Percentiles rank a stretch among this genome's conserved stretches.
These are phyloP conservation scores for Juncus effusus DNA, from an alignment of 176 grass and related monocot genomes.

Conservation along the genomic window DNA sequence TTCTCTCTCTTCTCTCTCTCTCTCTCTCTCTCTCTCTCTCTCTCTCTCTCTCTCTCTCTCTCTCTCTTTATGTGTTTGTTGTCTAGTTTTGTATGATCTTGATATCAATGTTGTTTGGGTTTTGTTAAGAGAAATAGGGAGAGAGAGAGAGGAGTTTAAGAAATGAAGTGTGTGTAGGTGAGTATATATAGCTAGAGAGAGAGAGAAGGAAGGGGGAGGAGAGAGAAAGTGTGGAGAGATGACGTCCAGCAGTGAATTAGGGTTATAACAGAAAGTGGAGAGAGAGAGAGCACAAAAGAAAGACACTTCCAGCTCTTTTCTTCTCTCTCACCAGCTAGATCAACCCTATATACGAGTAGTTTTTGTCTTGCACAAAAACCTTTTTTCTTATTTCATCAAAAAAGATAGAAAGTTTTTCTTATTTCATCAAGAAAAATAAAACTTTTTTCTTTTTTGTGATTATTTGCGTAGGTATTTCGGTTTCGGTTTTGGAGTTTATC, in stretches of 20 bases:
- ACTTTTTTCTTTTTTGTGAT: too few species aligned
- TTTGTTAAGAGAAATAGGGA: not conserved
- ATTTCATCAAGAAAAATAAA: too few species aligned
- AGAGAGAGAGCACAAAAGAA: not conserved
- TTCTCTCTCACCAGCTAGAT: too few species aligned
- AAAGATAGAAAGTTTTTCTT: too few species aligned
- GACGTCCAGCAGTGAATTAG: conserved; percentile 33
- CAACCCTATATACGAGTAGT: too few species aligned
- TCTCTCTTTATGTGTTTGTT: not conserved
- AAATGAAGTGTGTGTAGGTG: conserved; percentile 6
- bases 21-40: not conserved
- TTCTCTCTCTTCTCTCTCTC: not conserved
- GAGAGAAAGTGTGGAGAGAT: conserved; percentile 13
- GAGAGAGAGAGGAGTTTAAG: not conserved
- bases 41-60: not conserved
- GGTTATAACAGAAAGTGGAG: conserved; percentile 36
- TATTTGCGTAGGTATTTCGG: too few species aligned
- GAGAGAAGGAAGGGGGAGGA: conserved; percentile 5
- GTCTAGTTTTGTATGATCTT: not conserved
- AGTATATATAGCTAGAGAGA: conserved; percentile 8
- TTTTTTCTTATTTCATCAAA: too few species aligned
- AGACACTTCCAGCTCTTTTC: not conserved
- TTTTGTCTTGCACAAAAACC: too few species aligned
- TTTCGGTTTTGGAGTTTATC: too few species aligned
- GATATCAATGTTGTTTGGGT: not conserved